Evolutionary conservation across 108 stramenopile genomes (phyloP), one percentile per base, ranked within the genome.

Genomic region (Cyclotella choctawhatcheeana): DNA sequence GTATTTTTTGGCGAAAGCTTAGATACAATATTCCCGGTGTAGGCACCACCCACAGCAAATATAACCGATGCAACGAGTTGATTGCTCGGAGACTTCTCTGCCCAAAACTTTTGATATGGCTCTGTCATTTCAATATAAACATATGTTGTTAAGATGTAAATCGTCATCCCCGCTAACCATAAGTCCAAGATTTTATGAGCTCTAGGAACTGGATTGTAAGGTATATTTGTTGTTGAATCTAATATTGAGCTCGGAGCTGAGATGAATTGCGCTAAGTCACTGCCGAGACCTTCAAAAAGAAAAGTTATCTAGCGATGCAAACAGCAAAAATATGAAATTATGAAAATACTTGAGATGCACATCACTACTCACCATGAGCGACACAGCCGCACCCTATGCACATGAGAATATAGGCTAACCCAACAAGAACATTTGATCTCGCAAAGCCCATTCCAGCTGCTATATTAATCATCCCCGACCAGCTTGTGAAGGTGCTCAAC

Each of bases 391-490:
- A 58, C 17, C 59, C 59, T 47, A 69, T 56, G n/a, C 67, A 77
- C 29, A 77, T 33, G 12, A 69, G 35, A 58, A 77, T 64, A 27
- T 77, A 77, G 0, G 55, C 31, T 1, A 69, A 22, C 2, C 76
- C 76, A 31, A 64, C 44, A 14, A 64, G 18, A 5, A 58, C 51
- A 14, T 45, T 54, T 35, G 62, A 64, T 26, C 35, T 32, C 6
- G 67, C 68, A 31, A 67, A 44, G 16, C 66, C 76, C 37, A 77
- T 54, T 12, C 61, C 63, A 20, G 76, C 68, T 35, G 76, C 76
- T 26, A 68, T 68, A 1, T 51, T 51, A 44, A 77, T 58, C 76
- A 77, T 77, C 24, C 76, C 76, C 26, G 67, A 61, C 76, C 76
- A 77, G 5, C 35, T 44, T 24, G 76, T 69, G 33, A 69, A 77